Evolutionary conservation across 2,329 filamentous ascomycete species (phyloP), one percentile per base, ranked within the genome.

Genomic region (Davidsoniella neocaledoniae): DNA sequence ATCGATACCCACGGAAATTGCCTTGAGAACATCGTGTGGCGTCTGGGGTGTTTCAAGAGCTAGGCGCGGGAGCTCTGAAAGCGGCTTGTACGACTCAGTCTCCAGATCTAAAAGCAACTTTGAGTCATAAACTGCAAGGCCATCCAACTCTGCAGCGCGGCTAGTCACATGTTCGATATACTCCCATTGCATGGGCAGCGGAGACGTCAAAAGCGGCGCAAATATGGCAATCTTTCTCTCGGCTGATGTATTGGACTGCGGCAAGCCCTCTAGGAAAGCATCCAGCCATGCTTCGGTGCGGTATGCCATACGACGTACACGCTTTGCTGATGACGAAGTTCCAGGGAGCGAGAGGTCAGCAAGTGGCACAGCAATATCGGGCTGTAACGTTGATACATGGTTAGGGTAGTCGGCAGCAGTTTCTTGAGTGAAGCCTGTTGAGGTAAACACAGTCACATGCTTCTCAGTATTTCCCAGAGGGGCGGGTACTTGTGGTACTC

Each of bases 221-320:
- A 83, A 76, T 55, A 82, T 64, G 3, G 69, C 64, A 23, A 68
- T 62, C 1, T 55, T 61, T 4, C 57, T 58, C 5, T 58, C 57
- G 12, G 58, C 52, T 33, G 29, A 9, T 33, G 29, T 33, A 10
- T 33, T 33, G 10, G 53, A 59, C 17, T 60, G 57, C 43, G 57
- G 56, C 9, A 59, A 55, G n/a, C 59, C 55, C 17, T 61, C 60
- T 36, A 87, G 68, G 46, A 86, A 77, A 54, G 83, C 75, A 21
- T 77, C 74, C 16, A 90, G 69, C 86, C 87, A 96, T 37, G 76
- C 73, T 60, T 91, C 83, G 1, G 86, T 94, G 51, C 90, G 74
- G 59, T 91, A 86, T 21, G 79, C 81, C 79, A 94, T 95, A 59
- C 85, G 87, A 36, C 78, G 71, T 43, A 83, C 76, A 43, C 88